Conservation (phyloP, 768 basidiomycete genomes). For the Mycena galericulata region DNA sequence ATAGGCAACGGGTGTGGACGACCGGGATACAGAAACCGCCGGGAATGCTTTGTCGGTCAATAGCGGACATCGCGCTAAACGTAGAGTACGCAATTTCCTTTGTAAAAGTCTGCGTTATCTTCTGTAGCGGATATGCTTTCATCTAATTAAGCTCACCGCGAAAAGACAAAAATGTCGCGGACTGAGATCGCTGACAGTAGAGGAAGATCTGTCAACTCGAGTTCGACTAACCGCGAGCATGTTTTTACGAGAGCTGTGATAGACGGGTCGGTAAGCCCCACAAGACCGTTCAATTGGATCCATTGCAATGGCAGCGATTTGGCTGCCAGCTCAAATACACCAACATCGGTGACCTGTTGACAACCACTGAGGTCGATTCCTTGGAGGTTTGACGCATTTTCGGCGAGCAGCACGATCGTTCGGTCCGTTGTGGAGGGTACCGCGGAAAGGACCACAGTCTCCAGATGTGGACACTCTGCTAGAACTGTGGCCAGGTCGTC, state of each 20-base stretch:
- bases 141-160: slow-evolving; percentile 55
- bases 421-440: slow-evolving; percentile 75
- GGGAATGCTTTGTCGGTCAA: slow-evolving; percentile 89
- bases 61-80: slow-evolving; percentile 80
- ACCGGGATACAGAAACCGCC: slow-evolving; percentile 71
- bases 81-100: slow-evolving; percentile 81
- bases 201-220: slow-evolving; percentile 81
- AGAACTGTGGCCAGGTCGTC: slow-evolving; percentile 70
- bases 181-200: slow-evolving; percentile 76
- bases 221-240: slow-evolving; percentile 82
- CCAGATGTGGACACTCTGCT: slow-evolving; percentile 70
- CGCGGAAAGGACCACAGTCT: slow-evolving; percentile 77
- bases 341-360: slow-evolving; percentile 80
- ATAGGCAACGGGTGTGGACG: slow-evolving; percentile 39
- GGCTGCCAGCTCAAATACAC: slow-evolving; percentile 76
- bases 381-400: slow-evolving; percentile 72
- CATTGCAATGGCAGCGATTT: slow-evolving; percentile 77
- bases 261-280: slow-evolving; percentile 67
- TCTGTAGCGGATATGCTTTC: not conserved
- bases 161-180: slow-evolving; percentile 86
- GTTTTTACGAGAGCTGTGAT: slow-evolving; percentile 79
- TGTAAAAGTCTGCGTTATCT: slow-evolving; percentile 33
- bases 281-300: slow-evolving; percentile 79
- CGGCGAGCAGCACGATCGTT: slow-evolving; percentile 73
- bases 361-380: slow-evolving; percentile 85